These are phyloP conservation scores for Macrophomina phaseolina DNA, from an alignment of 2,329 filamentous ascomycete genomes.

Conservation along the genomic window DNA sequence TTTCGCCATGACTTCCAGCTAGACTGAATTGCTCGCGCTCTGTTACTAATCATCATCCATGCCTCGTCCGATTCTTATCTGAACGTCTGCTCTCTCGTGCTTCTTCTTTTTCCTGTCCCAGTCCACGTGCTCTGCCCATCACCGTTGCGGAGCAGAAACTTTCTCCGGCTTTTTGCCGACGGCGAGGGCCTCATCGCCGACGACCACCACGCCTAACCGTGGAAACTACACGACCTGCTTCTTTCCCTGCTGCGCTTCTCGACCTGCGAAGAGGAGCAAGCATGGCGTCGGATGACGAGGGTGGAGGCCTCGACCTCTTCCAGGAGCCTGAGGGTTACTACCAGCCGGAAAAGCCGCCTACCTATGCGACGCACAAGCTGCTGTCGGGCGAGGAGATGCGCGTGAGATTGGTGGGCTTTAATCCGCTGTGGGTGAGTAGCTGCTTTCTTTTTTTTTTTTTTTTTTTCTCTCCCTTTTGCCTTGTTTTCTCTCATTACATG, in stretches of 20 bases:
- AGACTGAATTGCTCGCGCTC: not conserved
- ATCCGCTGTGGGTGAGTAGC: slow-evolving; percentile 75
- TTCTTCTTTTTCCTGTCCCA: not conserved
- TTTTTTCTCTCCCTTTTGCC: not conserved
- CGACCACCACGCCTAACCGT: not conserved
- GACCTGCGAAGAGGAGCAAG: not conserved
- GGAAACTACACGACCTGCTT: not conserved
- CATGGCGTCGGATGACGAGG: slow-evolving; percentile 35
- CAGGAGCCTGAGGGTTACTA: slow-evolving; percentile 82
- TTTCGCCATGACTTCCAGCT: not conserved
- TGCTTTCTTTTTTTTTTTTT: not conserved
- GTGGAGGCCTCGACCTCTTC: slow-evolving; percentile 64
- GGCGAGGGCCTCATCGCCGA: not conserved
- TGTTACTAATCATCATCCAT: too few species aligned
- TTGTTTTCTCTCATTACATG: not conserved
- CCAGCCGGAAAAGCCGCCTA: slow-evolving; percentile 76
- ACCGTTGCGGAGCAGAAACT: not conserved
- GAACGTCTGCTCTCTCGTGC: not conserved
- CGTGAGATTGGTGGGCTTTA: slow-evolving; percentile 83
- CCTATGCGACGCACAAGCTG: slow-evolving; percentile 73
- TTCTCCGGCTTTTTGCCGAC: slow-evolving; percentile 12
- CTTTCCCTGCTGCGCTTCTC: not conserved
- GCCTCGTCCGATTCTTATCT: not conserved
- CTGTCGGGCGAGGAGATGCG: slow-evolving; percentile 68
- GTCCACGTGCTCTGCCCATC: slow-evolving; percentile 1